Evolutionary conservation across 176 grass and related monocot genomes (phyloP), one percentile per base, ranked within the genome.

Genomic region (Eragrostis curvula): DNA sequence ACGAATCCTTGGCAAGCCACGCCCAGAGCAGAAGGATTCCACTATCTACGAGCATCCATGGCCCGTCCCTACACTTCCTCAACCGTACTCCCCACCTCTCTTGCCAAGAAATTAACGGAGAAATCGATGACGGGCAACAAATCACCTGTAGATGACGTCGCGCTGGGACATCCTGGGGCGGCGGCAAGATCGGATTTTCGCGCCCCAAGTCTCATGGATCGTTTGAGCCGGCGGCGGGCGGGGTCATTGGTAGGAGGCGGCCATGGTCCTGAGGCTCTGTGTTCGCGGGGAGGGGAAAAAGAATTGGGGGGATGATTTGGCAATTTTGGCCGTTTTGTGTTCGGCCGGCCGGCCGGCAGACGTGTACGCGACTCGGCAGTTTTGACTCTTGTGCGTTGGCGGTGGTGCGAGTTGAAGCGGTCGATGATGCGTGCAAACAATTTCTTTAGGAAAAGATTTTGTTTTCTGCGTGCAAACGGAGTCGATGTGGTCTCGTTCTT

Each of bases 91-190:
- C 57, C 45, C 62, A 28, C 24, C 7, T 25, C 77, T 24, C 29
- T 29, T 25, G 17, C 4, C 44, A 57, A 49, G 9, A 40, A 66
- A 86, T 55, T 3, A 56, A 70, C 30, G 13, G 40, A 23, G 20
- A 39, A 63, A 75, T 43, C 43, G 40, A 62, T 36, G 12, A 14
- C 56, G 44, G 1, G 32, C 36, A 3, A 39, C 0, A 7, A 72
- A 58, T 85, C 70, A 93, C 91, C 91, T 93, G 88, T 93, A 93
- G 23, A 82, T 67, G 30, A 90, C 88, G 85, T 90, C 88, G 62
- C 81, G 41, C 77, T 80, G 91, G 91, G 88, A 93, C 91, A 93
- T 93, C 88, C 81, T 93, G 39, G 78, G 70, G 73, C 67, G 70
- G 78, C 61, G 65, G 43, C 71, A 70, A 29, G 85, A 79, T 82